Base-by-base conservation (phyloP, 2,329 filamentous ascomycete species). In the Neonectria coccinea region DNA sequence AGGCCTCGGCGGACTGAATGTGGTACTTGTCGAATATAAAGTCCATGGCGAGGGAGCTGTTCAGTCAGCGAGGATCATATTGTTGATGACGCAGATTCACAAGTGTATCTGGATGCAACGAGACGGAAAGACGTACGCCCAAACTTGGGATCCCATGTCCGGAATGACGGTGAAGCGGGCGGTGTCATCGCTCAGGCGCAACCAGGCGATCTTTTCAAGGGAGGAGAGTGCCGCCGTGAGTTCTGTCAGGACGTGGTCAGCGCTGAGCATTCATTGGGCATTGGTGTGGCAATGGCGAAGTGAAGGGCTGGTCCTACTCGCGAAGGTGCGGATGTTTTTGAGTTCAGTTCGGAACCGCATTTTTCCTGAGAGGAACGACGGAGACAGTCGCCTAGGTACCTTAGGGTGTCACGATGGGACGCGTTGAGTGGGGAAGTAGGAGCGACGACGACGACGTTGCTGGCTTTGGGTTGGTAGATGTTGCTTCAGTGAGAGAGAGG, bases 91-190 rank as follows among this genome's bases (percentile, higher is more conserved):
- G 22, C 47, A 22, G 20, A 36, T 20, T n/a, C 16, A 22, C 41
- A 48, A 29, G 20, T 12, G 29, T 2, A 20, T 3, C 20, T 20
- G 20, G 25, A 11, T 39, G 45, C 12, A 22, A 36, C 51, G 16
- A 14, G n/a, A 60, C 29, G 25, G 22, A 47, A 41, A 33, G 11
- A 68, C 90, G 76, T 85, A 94, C 85, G 94, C 93, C 96, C 96
- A 99, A 59, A 98, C 95, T 84, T 98, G 95, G 9, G 93, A 97
- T 65, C 96, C 95, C 74, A 92, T 91, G 77, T 97, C 94, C 1
- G 96, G 94, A 67, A 98, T 95, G 74, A 98, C 92, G 65, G 96
- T 98, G 81, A 99, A 97, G 72, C 94, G 94, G 61, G 95, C 90
- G 59, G 91, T 90, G 64, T 94, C 90, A 80, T 97, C 89, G 80